Base-by-base conservation (phyloP, 169 alveolate species). In the Sarcocystis neurona region DNA sequence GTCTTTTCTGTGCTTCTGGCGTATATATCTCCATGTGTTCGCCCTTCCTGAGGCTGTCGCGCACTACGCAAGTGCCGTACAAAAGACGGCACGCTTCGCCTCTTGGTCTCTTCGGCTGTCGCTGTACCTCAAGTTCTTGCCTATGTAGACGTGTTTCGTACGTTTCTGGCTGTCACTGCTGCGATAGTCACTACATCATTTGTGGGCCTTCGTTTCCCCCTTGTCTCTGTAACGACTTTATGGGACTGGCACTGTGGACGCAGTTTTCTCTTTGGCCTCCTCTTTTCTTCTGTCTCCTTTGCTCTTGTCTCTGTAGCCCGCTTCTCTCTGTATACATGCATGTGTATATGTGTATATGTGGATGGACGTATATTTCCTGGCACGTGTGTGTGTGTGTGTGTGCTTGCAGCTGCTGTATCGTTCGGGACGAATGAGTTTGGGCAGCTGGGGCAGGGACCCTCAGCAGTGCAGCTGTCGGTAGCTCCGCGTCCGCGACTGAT, bases 351-450 rank as follows among this genome's bases (percentile, higher is more conserved):
- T 72, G n/a, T 39, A 8, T 34, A 39, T 12, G 43, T 39, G 23
- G 27, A 8, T 72, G 23, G 8, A 4, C 37, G 8, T 10, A 6
- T 39, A n/a, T 12, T 34, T 48, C 27, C 10, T 6, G 44, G 4
- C 2, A 20, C 41, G 23, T 39, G 18, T 58, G 23, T 77, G 12
- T 44, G 12, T 78, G 23, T 48, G n/a, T 48, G 34, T 15, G 37
- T 39, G 20, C 27, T n/a, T 39, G 3, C 88, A 80, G 88, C 78
- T 10, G 88, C 88, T 60, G 39, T 80, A 15, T 60, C 88, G 6
- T 80, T 80, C 43, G 88, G 88, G 43, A 6, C 75, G 48, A 80
- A 80, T 78, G 88, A 80, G 43, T 80, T 80, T n/a, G 88, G 88
- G 43, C 88, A 80, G 78, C 78, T 80, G 47, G 88, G 63, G 37